Conservation (phyloP, 2,329 filamentous ascomycete species). For the Aspergillus awamori region DNA sequence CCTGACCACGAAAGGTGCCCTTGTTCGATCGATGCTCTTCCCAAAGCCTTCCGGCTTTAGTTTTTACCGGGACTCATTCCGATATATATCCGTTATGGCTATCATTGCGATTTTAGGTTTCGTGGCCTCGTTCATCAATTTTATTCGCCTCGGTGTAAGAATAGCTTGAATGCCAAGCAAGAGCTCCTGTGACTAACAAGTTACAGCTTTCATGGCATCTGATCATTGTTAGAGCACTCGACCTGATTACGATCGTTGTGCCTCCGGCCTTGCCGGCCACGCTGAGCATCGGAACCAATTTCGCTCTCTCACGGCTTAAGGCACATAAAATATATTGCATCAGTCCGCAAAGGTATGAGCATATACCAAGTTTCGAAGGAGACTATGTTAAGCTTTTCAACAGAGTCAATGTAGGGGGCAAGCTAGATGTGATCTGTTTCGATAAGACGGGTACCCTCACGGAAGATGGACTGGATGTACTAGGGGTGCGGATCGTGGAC, state of each 20-base stretch:
- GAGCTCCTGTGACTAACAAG: conserved; percentile 22
- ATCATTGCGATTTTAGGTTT: conserved; percentile 84
- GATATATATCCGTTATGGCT: conserved; percentile 97
- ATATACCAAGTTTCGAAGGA: background rate
- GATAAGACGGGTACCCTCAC: conserved; percentile 99
- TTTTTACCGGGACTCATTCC: conserved; percentile 96
- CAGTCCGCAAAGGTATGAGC: conserved; percentile 71
- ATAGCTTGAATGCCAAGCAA: background rate
- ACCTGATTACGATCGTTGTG: conserved; percentile 96
- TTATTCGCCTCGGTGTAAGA: conserved; percentile 71
- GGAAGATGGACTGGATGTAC: conserved; percentile 90
- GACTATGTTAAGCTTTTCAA: conserved; percentile 10
- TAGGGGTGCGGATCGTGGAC: conserved; percentile 81
- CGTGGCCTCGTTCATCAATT: conserved; percentile 88
- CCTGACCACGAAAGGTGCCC: conserved; percentile 93
- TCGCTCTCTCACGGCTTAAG: conserved; percentile 83
- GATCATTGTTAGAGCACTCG: conserved; percentile 87
- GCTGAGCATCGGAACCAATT: conserved; percentile 93
- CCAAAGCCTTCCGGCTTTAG: conserved; percentile 98
- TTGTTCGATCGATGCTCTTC: conserved; percentile 97
- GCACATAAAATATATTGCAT: conserved; percentile 95
- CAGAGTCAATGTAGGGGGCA: conserved; percentile 92
- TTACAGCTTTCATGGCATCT: conserved; percentile 75
- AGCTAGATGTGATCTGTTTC: conserved; percentile 94
- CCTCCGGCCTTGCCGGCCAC: conserved; percentile 93